Conservation (phyloP, 345 rosid genomes). For the Eucalyptus cloeziana region DNA sequence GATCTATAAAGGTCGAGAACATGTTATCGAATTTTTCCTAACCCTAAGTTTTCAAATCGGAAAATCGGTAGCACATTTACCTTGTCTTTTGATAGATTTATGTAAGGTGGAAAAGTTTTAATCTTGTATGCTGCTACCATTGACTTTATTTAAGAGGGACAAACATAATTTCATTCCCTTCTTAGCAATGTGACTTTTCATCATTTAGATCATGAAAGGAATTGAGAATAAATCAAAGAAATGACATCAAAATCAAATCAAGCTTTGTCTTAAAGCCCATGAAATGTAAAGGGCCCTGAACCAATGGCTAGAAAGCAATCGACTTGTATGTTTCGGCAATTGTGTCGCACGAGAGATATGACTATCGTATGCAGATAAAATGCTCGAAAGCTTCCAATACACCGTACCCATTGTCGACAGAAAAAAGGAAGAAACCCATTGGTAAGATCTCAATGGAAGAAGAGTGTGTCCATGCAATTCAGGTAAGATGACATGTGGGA, state of each 20-base stretch:
- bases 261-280: background rate
- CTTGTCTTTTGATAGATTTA: background rate
- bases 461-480: background rate
- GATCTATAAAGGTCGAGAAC: background rate
- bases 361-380: background rate
- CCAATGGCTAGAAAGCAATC: background rate
- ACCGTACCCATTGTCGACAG: rapidly evolving
- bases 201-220: background rate
- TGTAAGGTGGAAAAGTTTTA: background rate
- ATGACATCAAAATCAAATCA: background rate
- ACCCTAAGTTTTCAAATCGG: background rate
- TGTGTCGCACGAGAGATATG: background rate
- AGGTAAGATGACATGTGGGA: background rate
- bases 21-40: background rate
- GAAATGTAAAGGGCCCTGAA: background rate
- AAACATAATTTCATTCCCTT: background rate
- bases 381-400: background rate
- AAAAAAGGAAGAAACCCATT: background rate
- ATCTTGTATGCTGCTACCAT: background rate
- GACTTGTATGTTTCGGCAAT: background rate
- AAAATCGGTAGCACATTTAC: background rate
- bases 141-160: background rate
- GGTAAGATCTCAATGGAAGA: background rate
- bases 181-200: background rate
- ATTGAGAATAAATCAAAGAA: background rate